Evolutionary conservation across 2,329 filamentous ascomycete genomes (phyloP), one percentile per base, ranked within the genome.

Genomic region (Gyromitra esculenta): DNA sequence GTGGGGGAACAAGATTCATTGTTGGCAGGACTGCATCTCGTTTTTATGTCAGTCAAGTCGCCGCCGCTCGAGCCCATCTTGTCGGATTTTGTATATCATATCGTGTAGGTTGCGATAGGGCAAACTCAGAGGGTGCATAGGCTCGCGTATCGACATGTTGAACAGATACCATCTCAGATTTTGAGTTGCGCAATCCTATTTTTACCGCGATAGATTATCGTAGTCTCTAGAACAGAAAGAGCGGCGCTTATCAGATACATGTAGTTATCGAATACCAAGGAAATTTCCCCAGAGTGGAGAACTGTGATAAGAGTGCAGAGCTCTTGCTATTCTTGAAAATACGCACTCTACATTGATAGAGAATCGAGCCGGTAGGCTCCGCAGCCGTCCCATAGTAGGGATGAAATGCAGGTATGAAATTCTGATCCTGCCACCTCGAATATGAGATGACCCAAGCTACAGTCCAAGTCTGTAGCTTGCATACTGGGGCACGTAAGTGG

Each of bases 61-160:
- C 13, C 35, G 9, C 43, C 43, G 45, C 62, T 65, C 45, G 45
- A 52, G 45, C 59, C 48, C 13, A 56, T 62, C 50, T 52, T 66
- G 48, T 66, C 31, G 62, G 41, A 54, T 56, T 56, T 56, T 56
- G 25, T 56, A 45, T 54, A 21, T 41, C 5, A 15, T 52, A 66
- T 21, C 7, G 41, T 59, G 15, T 37, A 7, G 56, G 6, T 11
- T 48, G 60, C 37, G 60, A 64, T 48, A 64, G 60, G 60, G 15
- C 18, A 21, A 62, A 21, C 59, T 35, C 6, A 5, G n/a, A 41
- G 21, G 15, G n/a, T 66, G 62, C 62, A 65, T 65, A 45, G 15
- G 21, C 62, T 66, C 63, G 63, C 63, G 63, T 66, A 66, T 66
- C 63, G 63, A 15, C 48, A 21, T 54, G 25, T 31, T 56, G 31